Percentiles rank a stretch among this genome's conserved stretches.
Evolutionary conservation across 352 stramenopile species (phyloP).

Genomic region (Aphanomyces astaci): DNA sequence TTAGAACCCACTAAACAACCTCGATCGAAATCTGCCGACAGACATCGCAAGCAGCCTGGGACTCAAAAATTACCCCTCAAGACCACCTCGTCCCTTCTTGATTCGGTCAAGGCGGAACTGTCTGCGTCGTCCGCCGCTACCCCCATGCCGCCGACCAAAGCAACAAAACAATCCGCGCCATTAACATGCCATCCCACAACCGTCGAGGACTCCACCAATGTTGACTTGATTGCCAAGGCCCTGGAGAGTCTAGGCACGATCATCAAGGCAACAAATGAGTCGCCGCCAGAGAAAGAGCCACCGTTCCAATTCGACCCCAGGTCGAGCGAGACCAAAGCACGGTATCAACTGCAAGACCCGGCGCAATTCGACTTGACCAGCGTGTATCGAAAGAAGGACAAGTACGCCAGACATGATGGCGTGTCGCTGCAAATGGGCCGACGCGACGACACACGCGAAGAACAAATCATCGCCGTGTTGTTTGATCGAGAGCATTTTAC

Average conservation of each 20-base stretch:
- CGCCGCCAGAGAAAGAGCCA: neutral
- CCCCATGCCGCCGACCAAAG: too few species aligned
- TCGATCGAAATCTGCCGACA: constrained; percentile 22
- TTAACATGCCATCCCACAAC: too few species aligned
- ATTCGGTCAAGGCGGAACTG: constrained; percentile 60
- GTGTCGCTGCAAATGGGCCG: constrained; percentile 65
- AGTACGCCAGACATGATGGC: constrained; percentile 55
- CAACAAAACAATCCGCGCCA: too few species aligned
- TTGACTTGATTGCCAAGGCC: neutral
- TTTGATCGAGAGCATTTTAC: constrained; percentile 81
- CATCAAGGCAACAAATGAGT: neutral
- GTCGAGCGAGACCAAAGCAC: constrained; percentile 62
- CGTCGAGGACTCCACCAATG: too few species aligned
- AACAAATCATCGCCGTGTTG: constrained; percentile 73
- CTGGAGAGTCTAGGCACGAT: neutral
- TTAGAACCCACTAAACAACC: constrained; percentile 33
- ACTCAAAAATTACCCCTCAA: constrained; percentile 42
- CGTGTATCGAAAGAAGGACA: constrained; percentile 82
- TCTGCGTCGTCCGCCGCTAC: constrained; percentile 30
- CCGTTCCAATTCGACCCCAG: constrained; percentile 40
- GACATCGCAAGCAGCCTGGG: constrained; percentile 6
- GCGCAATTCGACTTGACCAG: constrained; percentile 65
- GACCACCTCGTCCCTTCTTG: constrained; percentile 47
- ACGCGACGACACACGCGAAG: constrained; percentile 67
- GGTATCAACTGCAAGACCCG: constrained; percentile 61